Conservation (phyloP, 345 rosid species). For the Chamaenerion angustifolium region DNA sequence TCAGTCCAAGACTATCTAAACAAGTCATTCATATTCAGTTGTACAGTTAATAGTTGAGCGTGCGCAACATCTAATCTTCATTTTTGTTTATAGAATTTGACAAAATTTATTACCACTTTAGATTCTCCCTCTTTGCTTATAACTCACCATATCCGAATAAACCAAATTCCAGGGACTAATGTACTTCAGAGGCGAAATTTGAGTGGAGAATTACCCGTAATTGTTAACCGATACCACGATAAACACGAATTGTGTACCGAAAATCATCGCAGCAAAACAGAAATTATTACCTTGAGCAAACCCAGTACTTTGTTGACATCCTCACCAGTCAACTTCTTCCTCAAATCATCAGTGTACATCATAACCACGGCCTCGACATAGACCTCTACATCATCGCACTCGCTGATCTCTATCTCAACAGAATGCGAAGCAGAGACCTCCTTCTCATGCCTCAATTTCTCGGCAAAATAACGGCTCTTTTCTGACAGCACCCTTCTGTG, state of each 20-base stretch:
- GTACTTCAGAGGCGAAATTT: no score
- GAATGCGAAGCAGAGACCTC: constrained; percentile 26
- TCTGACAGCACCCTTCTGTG: constrained; percentile 53
- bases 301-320: constrained; percentile 56
- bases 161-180: no score
- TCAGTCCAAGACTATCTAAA: no score
- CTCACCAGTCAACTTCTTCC: constrained; percentile 61
- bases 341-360: constrained; percentile 78
- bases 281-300: constrained; percentile 58
- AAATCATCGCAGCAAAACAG: background rate
- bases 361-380: constrained; percentile 75
- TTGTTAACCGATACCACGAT: no score
- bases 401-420: constrained; percentile 93
- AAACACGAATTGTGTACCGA: background rate
- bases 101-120: no score
- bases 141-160: no score
- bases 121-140: no score
- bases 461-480: constrained; percentile 72
- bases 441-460: constrained; percentile 48
- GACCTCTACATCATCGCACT: constrained; percentile 83
- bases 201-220: no score
- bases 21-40: no score
- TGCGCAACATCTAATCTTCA: no score
- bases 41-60: no score
- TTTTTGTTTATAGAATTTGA: no score